These are phyloP conservation scores for Colletotrichum australisinense DNA, from an alignment of 2,329 filamentous ascomycete genomes.

Conservation along the genomic window DNA sequence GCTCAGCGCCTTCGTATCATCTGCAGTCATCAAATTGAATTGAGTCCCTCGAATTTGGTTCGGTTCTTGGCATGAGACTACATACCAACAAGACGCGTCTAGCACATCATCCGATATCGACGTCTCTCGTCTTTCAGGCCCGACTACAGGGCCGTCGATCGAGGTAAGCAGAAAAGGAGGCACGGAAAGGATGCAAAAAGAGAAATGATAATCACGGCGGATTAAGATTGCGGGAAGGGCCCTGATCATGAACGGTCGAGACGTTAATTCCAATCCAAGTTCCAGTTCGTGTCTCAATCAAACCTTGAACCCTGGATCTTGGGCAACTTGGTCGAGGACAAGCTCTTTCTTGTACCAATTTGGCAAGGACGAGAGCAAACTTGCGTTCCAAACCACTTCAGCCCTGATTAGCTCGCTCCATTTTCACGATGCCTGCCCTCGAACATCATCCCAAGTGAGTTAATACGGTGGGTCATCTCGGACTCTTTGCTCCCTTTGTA, in stretches of 20 bases:
- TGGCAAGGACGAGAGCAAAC: not conserved
- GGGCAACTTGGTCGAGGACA: not conserved
- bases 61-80: not conserved
- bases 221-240: not conserved
- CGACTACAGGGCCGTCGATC: not conserved
- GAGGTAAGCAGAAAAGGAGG: not conserved
- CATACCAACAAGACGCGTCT: not conserved
- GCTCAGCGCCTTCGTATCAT: not conserved
- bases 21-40: not conserved
- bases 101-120: not conserved
- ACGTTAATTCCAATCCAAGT: not conserved
- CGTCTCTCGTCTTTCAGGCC: not conserved
- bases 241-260: not conserved
- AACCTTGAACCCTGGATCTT: not conserved
- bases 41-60: not conserved
- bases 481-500: not conserved
- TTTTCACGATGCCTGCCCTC: not conserved
- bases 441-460: not conserved
- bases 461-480: not conserved
- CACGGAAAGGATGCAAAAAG: not conserved
- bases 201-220: not conserved
- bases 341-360: not conserved
- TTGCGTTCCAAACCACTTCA: not conserved
- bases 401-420: not conserved
- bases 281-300: not conserved